phyloP scores from a whole-genome alignment of 257 asterid genomes.

The Haberlea rhodopensis region DNA sequence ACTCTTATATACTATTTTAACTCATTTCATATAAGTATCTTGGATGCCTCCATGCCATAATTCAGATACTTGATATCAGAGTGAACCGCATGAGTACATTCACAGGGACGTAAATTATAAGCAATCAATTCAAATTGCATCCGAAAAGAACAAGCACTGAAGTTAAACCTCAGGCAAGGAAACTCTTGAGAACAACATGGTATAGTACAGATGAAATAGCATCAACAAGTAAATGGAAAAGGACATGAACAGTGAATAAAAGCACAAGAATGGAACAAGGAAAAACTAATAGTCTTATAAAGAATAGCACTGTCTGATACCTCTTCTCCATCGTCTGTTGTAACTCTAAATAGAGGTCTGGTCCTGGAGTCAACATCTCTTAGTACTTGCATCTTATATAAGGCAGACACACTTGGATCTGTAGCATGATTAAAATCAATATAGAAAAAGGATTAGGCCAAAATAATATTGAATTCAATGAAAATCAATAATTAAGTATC shows the following conservation, averaged over 20 bases:
- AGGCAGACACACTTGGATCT: constrained; percentile 60
- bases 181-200: constrained; percentile 8
- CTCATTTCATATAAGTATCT: constrained; percentile 6
- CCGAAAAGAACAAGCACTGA: constrained; percentile 14
- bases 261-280: constrained; percentile 12
- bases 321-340: constrained; percentile 77
- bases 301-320: constrained; percentile 38
- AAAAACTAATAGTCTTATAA: constrained; percentile 14
- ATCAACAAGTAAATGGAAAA: constrained; percentile 10
- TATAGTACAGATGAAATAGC: neutral
- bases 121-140: constrained; percentile 4
- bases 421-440: constrained; percentile 33
- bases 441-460: constrained; percentile 16
- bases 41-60: constrained; percentile 12
- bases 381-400: constrained; percentile 82
- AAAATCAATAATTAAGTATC: constrained; percentile 15
- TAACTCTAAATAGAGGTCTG: constrained; percentile 76
- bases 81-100: neutral
- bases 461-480: constrained; percentile 11
- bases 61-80: constrained; percentile 17
- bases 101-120: neutral
- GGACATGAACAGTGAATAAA: constrained; percentile 6
- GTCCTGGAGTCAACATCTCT: constrained; percentile 64
- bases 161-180: constrained; percentile 11
- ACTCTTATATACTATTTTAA: neutral